Base-by-base conservation (phyloP, 1,284 basidiomycete genomes). In the Ganoderma meredithae region DNA sequence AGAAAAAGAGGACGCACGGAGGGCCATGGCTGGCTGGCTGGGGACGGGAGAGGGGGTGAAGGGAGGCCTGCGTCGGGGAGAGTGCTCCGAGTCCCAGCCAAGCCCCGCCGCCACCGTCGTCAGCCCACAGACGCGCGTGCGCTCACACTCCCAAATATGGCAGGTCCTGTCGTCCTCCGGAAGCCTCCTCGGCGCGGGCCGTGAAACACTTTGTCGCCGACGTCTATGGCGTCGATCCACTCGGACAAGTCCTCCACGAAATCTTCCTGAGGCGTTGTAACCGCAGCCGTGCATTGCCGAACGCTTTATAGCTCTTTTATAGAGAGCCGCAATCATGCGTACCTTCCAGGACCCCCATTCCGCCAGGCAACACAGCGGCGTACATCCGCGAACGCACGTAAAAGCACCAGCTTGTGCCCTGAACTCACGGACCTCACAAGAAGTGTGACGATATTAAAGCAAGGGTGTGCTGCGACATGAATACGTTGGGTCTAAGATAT, bases 41-140 rank as follows among this genome's bases (percentile, higher is more conserved):
- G 27, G 49, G 59, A 40, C 65, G 67, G 47, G 52, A 41, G 59
- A 60, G 39, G 62, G 63, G 44, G 60, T 63, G 47, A 49, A 49
- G 47, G 47, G 22, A 25, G 47, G 47, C 10, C 62, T 49, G 66
- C 43, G 64, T 62, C 56, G 66, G 33, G 22, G 22, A 41, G 36
- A 60, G 41, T 40, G 36, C 39, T 41, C 39, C 39, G 13, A 40
- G 58, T 41, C 39, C 39, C 13, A 40, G 58, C 40, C 60, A 62
- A 62, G 40, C 25, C 64, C 63, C 43, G 63, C 66, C 71, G 71
- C 71, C 71, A 72, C 71, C 71, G 71, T 72, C 71, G 71, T 72
- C 71, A 72, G 71, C 71, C 71, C 71, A 66, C 70, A 47, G 49
- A 19, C 19, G 36, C 62, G 52, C 59, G 61, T 56, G 65, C 55